Conservation (phyloP, 495 filamentous ascomycete genomes). For the Penicillium arizonense region DNA sequence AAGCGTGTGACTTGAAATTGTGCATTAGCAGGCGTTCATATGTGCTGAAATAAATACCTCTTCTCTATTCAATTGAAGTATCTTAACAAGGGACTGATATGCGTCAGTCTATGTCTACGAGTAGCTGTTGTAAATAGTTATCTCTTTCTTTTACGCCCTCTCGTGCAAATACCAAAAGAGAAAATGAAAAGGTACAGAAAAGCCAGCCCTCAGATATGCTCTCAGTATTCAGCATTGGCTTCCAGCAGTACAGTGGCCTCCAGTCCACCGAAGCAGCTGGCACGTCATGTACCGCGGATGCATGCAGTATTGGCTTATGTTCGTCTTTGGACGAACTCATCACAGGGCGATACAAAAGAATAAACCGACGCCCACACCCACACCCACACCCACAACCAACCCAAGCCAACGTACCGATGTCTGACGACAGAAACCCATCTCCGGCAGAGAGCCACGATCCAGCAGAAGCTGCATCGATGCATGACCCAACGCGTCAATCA, state of each 20-base stretch:
- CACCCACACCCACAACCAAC: too few species aligned
- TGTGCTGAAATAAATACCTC: slow-evolving; percentile 2
- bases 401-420: too few species aligned
- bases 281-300: slow-evolving; percentile 13
- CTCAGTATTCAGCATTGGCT: slow-evolving; percentile 10
- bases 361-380: not conserved
- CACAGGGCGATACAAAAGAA: slow-evolving; percentile 11
- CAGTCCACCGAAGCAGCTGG: not conserved
- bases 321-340: slow-evolving; percentile 13
- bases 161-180: too few species aligned
- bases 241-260: slow-evolving; percentile 4
- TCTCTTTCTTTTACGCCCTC: too few species aligned
- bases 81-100: not conserved
- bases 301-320: slow-evolving; percentile 28
- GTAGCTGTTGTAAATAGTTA: too few species aligned
- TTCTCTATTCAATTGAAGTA: not conserved
- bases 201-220: slow-evolving; percentile 3
- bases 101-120: too few species aligned
- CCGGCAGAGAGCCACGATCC: too few species aligned
- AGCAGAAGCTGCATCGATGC: too few species aligned
- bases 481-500: too few species aligned
- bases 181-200: too few species aligned
- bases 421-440: too few species aligned
- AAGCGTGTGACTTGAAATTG: slow-evolving; percentile 1
- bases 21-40: slow-evolving; percentile 11